Evolutionary conservation across 2,329 filamentous ascomycete genomes (phyloP).

Genomic region (Colletotrichum sojae): DNA sequence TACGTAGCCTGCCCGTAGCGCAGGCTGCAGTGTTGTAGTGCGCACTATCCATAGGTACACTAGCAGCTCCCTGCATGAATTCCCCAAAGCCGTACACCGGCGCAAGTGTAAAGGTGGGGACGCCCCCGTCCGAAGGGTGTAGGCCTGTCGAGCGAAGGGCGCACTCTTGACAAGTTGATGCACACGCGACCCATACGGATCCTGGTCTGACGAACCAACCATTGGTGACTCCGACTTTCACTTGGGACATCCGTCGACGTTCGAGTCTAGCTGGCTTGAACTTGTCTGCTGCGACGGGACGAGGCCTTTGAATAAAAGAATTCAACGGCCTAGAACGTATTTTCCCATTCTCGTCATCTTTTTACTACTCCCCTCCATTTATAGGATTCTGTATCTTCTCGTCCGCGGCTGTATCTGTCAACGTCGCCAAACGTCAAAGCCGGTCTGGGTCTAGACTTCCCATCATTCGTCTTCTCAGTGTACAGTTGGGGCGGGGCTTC

Average conservation of each 20-base stretch:
- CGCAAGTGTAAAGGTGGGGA: slow-evolving; percentile 28
- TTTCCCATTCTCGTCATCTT: slow-evolving; percentile 16
- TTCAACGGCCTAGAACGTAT: slow-evolving; percentile 17
- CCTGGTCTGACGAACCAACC: slow-evolving; percentile 35
- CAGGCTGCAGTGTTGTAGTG: too few relatives aligned
- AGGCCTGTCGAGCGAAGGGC: slow-evolving; percentile 38
- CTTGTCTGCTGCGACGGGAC: slow-evolving; percentile 13
- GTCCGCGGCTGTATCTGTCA: slow-evolving; percentile 36
- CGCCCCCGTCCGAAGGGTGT: slow-evolving; percentile 36
- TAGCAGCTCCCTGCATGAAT: slow-evolving; percentile 6
- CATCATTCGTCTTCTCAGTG: slow-evolving; percentile 3
- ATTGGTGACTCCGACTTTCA: slow-evolving; percentile 38
- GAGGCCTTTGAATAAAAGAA: slow-evolving; percentile 37
- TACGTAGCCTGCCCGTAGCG: neutral
- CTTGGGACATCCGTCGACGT: slow-evolving; percentile 28
- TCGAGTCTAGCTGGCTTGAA: slow-evolving; percentile 31
- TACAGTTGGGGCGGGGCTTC: slow-evolving; percentile 32
- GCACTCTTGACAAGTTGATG: slow-evolving; percentile 40
- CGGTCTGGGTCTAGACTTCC: slow-evolving; percentile 1
- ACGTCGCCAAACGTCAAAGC: neutral
- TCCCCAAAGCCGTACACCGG: slow-evolving; percentile 14
- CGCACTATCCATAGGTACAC: too few relatives aligned
- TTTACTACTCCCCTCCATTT: slow-evolving; percentile 31
- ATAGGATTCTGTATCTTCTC: slow-evolving; percentile 20
- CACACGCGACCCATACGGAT: slow-evolving; percentile 38